A percentile compares a stretch with the other conserved stretches of the same genome.
Evolutionary conservation across 2,329 filamentous ascomycete species (phyloP).

Genomic region (Grosmannia serpens): DNA sequence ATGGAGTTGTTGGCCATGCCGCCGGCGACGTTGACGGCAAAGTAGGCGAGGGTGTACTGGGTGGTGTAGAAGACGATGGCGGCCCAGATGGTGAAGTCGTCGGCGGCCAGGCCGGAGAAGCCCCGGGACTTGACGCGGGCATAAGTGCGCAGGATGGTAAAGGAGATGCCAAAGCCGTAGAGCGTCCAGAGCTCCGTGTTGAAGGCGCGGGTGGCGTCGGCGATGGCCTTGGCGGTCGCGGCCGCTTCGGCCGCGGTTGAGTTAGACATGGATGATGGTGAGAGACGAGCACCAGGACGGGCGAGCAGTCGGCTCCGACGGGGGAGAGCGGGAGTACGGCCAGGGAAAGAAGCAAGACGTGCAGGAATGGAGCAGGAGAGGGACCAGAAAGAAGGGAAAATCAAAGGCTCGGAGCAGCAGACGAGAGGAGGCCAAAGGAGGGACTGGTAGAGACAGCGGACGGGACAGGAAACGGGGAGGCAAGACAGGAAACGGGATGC

Average conservation of each 20-base stretch:
- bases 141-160: conserved; percentile 25
- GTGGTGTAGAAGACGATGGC: conserved; percentile 36
- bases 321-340: too few relatives aligned
- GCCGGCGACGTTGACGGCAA: conserved; percentile 32
- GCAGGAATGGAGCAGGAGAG: too few relatives aligned
- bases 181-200: conserved; percentile 25
- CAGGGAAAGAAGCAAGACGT: too few relatives aligned
- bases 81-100: conserved; percentile 25
- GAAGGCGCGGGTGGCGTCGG: conserved; percentile 15
- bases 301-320: neutral
- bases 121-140: conserved; percentile 22
- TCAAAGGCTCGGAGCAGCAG: too few relatives aligned
- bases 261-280: neutral
- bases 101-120: conserved; percentile 19
- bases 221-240: conserved; percentile 13
- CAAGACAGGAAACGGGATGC: neutral
- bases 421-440: too few relatives aligned
- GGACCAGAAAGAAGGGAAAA: too few relatives aligned
- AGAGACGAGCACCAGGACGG: neutral
- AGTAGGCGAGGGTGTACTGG: conserved; percentile 35
- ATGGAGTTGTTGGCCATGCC: conserved; percentile 44
- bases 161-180: conserved; percentile 20
- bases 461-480: neutral
- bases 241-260: conserved; percentile 3
- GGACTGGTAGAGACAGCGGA: too few relatives aligned